Conservation (phyloP, 75 land plant species). For the Selaginella tamariscina region DNA sequence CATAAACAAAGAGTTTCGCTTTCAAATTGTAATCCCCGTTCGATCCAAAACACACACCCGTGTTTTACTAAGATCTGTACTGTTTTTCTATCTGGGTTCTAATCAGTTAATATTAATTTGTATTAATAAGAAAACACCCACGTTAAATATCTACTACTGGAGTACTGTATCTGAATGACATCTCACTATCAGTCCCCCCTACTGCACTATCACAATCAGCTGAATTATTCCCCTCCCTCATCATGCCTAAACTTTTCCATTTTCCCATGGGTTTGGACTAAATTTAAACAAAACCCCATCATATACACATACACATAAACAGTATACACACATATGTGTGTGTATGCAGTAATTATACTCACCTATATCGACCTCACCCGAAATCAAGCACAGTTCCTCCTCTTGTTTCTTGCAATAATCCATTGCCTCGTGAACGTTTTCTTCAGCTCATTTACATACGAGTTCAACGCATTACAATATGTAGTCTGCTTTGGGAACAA, state of each 20-base stretch:
- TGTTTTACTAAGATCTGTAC: too few species aligned
- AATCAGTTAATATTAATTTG: too few species aligned
- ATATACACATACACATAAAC: too few species aligned
- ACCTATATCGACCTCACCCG: too few species aligned
- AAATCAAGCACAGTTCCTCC: constrained; percentile 44
- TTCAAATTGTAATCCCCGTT: neutral
- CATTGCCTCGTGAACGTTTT: constrained; percentile 84
- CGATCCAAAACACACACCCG: too few species aligned
- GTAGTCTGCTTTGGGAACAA: constrained; percentile 39
- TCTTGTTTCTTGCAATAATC: constrained; percentile 49
- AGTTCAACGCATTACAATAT: constrained; percentile 60
- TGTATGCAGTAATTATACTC: too few species aligned
- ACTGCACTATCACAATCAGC: neutral
- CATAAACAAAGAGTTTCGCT: neutral
- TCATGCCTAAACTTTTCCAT: neutral
- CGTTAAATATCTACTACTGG: too few species aligned
- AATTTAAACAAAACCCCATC: too few species aligned
- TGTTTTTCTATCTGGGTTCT: too few species aligned
- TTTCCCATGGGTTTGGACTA: neutral
- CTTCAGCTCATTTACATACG: constrained; percentile 64
- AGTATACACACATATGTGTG: too few species aligned
- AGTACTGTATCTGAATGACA: neutral
- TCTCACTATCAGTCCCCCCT: neutral
- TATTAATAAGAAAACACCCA: too few species aligned
- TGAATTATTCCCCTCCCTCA: neutral